These are phyloP conservation scores for Quercus variabilis DNA, from an alignment of 306 rosid genomes.

Conservation along the genomic window DNA sequence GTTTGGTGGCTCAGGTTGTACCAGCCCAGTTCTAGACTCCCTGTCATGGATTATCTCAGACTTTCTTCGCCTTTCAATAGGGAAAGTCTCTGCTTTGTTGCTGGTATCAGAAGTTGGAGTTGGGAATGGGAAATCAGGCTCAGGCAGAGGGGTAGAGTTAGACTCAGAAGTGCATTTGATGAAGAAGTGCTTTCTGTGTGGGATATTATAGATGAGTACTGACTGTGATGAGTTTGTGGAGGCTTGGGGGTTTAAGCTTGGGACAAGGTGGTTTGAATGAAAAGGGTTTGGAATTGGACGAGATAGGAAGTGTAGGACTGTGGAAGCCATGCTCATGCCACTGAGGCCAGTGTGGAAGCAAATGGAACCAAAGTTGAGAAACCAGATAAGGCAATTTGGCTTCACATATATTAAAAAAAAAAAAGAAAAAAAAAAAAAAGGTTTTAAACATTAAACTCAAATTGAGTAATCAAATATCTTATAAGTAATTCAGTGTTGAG, in stretches of 20 bases:
- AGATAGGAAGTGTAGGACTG: constrained; percentile 41
- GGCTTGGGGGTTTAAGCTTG: constrained; percentile 13
- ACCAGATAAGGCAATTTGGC: constrained; percentile 41
- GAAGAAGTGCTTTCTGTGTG: constrained; percentile 32
- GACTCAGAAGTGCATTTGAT: constrained; percentile 38
- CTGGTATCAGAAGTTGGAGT: constrained; percentile 44
- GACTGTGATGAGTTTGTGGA: constrained; percentile 22
- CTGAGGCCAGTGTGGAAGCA: neutral
- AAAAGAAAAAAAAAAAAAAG: neutral
- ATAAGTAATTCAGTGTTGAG: too few relatives aligned
- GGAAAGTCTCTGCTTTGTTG: constrained; percentile 63
- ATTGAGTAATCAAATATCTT: neutral
- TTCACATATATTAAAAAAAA: neutral
- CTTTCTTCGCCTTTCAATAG: constrained; percentile 70
- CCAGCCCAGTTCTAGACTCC: constrained; percentile 28
- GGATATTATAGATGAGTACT: constrained; percentile 5
- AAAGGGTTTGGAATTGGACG: constrained; percentile 28
- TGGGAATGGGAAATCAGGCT: constrained; percentile 44
- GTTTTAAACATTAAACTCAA: too few relatives aligned
- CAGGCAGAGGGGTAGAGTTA: neutral
- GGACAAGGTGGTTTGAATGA: constrained; percentile 20
- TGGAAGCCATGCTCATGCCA: constrained; percentile 54
- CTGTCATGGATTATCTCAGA: constrained; percentile 69
- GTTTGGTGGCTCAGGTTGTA: constrained; percentile 62
- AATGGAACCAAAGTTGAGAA: neutral